Evolutionary conservation across 768 basidiomycete species (phyloP), one percentile per base, ranked within the genome.

Genomic region (Xerocomellus intermedius): DNA sequence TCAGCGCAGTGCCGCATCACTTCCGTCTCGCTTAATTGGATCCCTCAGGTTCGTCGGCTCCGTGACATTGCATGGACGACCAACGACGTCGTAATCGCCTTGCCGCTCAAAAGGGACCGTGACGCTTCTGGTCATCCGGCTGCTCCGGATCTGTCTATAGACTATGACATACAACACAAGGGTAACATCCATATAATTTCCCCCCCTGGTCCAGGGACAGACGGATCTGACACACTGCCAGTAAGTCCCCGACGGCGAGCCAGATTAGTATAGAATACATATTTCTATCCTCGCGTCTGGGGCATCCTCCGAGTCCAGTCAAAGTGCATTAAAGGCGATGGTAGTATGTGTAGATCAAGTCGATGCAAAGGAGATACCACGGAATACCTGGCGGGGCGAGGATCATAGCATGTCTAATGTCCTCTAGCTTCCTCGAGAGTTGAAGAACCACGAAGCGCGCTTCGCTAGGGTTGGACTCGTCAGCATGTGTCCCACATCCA

Each of bases 381-480:
- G 38, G 52, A 54, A 59, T 43, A 42, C 46, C 45, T 46, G 47
- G 28, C 48, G 21, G 45, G 55, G 52, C 61, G 53, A 49, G 56
- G 47, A 62, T 52, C 52, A n/a, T 38, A 46, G 50, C 42, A 53
- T 35, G 38, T 50, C 60, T 52, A 57, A 54, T 43, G 36, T 52
- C 49, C 58, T 60, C 64, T 66, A 74, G 58, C 65, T 66, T 81
- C 75, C 87, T 70, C 88, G 85, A 61, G 89, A 85, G 71, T 87
- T 89, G 80, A 94, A 94, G 75, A 94, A 94, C 91, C 91, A 94
- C 54, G 91, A 94, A 49, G 91, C 89, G 58, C 91, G 89, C 77
- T 94, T 94, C 61, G 89, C 90, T 91, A 73, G 37, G 63, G 67
- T 57, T 45, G 35, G 69, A 74, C 74, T 50, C 17, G 65, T 68